Conservation (phyloP, 768 basidiomycete species). For the Cystofilobasidium ferigula region DNA sequence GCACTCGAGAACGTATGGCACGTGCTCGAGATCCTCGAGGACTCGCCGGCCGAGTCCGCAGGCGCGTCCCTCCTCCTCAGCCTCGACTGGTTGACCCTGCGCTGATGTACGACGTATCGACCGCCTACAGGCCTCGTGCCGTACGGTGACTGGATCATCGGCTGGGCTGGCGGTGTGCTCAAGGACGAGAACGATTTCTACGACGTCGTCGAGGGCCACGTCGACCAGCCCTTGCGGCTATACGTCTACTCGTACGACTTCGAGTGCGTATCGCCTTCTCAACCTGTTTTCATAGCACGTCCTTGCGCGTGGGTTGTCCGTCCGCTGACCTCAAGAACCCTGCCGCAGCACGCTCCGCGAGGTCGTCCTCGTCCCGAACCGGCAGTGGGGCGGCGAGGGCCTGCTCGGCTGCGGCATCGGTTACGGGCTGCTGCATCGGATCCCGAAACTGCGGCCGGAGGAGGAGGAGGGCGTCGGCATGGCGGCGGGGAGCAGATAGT, state of each 20-base stretch:
- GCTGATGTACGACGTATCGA: background rate
- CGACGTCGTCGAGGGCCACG: constrained; percentile 87
- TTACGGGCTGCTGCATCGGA: constrained; percentile 81
- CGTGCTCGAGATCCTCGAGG: constrained; percentile 90
- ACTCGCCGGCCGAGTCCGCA: constrained; percentile 88
- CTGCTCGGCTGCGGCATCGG: constrained; percentile 92
- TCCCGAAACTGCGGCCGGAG: constrained; percentile 9
- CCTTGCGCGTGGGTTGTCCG: background rate
- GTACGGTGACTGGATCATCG: constrained; percentile 65
- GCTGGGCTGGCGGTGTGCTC: constrained; percentile 89
- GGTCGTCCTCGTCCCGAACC: constrained; percentile 86
- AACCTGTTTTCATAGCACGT: constrained; percentile 18
- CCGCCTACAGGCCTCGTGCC: constrained; percentile 63
- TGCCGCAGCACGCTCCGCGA: constrained; percentile 67
- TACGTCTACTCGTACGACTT: constrained; percentile 97
- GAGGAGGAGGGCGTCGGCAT: background rate
- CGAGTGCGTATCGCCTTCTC: constrained; percentile 51
- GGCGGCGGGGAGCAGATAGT: too few relatives aligned
- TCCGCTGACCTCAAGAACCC: constrained; percentile 7
- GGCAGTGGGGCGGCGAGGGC: constrained; percentile 96
- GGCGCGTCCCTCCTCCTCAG: constrained; percentile 23
- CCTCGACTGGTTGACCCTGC: background rate
- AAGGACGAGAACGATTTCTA: constrained; percentile 92
- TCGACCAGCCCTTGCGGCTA: constrained; percentile 83
- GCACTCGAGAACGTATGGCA: constrained; percentile 96